These are phyloP conservation scores for Coelastrella sp. DNA, from an alignment of 139 green algal genomes.

Conservation along the genomic window DNA sequence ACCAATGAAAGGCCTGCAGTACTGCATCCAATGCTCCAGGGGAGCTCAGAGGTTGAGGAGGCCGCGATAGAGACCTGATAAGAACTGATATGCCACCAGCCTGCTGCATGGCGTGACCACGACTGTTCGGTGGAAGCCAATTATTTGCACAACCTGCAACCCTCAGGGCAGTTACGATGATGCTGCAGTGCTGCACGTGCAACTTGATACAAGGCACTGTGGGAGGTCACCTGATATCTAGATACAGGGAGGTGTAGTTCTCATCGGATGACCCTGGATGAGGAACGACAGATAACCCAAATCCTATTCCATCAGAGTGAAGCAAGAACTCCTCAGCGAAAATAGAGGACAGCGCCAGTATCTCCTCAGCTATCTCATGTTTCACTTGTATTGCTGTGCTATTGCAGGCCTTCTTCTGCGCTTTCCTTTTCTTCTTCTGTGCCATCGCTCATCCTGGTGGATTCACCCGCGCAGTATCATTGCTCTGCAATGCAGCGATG, in stretches of 20 bases:
- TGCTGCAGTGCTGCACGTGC: no score
- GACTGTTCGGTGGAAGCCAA: no score
- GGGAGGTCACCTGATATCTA: conserved; percentile 62
- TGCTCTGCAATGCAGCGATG: background rate
- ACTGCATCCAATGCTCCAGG: background rate
- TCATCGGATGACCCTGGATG: conserved; percentile 61
- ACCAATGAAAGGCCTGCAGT: background rate
- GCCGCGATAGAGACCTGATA: no score
- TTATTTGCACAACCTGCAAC: no score
- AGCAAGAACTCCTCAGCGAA: conserved; percentile 47
- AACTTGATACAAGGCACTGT: no score
- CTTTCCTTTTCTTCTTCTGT: conserved; percentile 48
- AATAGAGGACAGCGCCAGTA: conserved; percentile 54
- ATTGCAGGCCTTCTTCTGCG: conserved; percentile 13
- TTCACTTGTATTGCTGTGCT: background rate
- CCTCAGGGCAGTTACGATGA: no score
- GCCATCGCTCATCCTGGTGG: background rate
- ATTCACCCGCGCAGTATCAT: background rate
- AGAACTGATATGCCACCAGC: no score
- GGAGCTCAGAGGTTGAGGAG: no score
- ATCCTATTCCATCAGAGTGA: conserved; percentile 64
- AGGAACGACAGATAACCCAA: conserved; percentile 69
- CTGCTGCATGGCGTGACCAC: no score
- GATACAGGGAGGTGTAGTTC: conserved; percentile 64
- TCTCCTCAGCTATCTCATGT: conserved; percentile 51